phyloP scores from a whole-genome alignment of 2,329 filamentous ascomycete species.

The Botrytis cinerea region DNA sequence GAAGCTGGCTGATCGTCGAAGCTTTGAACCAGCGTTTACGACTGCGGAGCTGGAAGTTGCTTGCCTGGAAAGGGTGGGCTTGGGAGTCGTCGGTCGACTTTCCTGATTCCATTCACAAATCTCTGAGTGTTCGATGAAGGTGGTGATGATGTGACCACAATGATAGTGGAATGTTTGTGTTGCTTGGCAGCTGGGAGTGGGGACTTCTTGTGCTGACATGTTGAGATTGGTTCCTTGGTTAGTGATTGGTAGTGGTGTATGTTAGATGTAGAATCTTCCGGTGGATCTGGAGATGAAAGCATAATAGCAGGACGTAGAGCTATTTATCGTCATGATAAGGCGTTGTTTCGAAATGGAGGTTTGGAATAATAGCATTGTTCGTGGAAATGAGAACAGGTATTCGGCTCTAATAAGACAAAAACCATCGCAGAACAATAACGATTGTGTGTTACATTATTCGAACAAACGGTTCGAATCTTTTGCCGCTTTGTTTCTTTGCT shows the following conservation, averaged over 20 bases:
- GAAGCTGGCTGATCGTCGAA: background rate
- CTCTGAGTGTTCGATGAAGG: background rate
- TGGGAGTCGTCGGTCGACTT: background rate
- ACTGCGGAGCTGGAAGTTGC: background rate
- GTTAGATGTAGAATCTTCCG: background rate
- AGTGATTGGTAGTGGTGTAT: background rate
- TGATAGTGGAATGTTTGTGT: background rate
- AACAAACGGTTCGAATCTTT: background rate
- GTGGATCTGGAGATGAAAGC: background rate
- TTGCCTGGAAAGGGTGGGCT: rapidly evolving
- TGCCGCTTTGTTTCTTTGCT: background rate
- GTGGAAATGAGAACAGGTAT: background rate
- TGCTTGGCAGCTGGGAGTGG: background rate
- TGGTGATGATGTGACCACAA: background rate
- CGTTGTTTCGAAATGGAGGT: background rate
- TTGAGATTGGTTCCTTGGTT: background rate
- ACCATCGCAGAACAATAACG: background rate
- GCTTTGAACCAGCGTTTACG: background rate
- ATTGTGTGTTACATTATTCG: background rate
- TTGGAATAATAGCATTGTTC: background rate
- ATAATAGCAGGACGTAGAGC: background rate
- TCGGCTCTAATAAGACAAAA: background rate
- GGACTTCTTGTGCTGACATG: background rate
- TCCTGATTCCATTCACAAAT: background rate
- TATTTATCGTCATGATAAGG: background rate